These are phyloP conservation scores for Puccinellia tenuiflora DNA, from an alignment of 176 grass and related monocot species.

Conservation along the genomic window DNA sequence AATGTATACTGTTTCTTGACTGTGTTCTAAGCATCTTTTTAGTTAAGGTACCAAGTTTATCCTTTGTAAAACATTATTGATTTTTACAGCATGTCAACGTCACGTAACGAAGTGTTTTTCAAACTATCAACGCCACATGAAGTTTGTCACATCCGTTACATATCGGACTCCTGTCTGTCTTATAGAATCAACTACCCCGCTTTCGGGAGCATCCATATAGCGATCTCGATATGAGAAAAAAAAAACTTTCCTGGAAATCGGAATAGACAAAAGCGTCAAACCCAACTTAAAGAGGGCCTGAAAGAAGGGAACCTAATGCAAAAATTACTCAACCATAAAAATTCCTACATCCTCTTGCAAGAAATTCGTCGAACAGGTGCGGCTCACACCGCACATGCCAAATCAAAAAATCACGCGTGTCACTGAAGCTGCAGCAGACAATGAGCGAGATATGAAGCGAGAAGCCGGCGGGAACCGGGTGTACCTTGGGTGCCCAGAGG, in stretches of 20 bases:
- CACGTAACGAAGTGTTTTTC: neutral
- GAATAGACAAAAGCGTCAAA: neutral
- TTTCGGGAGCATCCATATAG: neutral
- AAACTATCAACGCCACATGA: neutral
- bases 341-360: neutral
- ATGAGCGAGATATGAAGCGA: neutral
- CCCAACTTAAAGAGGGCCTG: neutral
- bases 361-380: slow-evolving; percentile 25
- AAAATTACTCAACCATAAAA: neutral
- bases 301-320: neutral
- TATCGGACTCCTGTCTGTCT: neutral
- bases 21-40: neutral
- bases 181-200: neutral
- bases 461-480: neutral
- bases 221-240: too few species aligned
- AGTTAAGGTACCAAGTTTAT: neutral
- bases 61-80: neutral
- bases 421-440: neutral
- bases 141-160: neutral
- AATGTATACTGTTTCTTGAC: neutral
- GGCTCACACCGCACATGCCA: neutral
- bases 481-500: slow-evolving; percentile 65
- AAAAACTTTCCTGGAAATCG: neutral
- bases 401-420: neutral
- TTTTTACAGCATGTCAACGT: neutral